These are phyloP conservation scores for Fomitopsis pinicola DNA, from an alignment of 1,284 basidiomycete species.

Conservation along the genomic window DNA sequence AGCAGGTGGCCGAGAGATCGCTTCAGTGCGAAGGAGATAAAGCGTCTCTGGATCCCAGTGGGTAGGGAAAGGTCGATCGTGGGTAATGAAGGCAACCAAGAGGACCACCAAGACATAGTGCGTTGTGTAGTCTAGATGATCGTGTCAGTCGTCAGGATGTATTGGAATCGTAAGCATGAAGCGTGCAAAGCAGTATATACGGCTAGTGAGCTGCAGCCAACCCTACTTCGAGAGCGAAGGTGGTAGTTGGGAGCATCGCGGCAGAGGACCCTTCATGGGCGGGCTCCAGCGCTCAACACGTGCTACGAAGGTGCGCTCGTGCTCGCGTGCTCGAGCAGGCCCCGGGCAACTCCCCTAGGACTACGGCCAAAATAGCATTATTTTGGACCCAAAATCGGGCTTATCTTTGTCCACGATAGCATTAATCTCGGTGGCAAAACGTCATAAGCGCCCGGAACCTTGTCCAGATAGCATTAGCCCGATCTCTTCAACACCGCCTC, in stretches of 20 bases:
- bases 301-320: not conserved
- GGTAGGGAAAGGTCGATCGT: conserved; percentile 72
- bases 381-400: too few species aligned
- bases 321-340: not conserved
- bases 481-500: too few species aligned
- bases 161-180: not conserved
- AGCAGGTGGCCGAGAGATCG: conserved; percentile 83
- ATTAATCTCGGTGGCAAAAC: too few species aligned
- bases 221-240: not conserved
- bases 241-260: not conserved
- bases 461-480: too few species aligned
- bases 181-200: not conserved
- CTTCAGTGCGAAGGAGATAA: conserved; percentile 87
- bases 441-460: too few species aligned
- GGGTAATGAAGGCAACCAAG: conserved; percentile 60
- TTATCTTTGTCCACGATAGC: too few species aligned
- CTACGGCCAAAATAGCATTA: too few species aligned
- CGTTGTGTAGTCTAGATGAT: not conserved
- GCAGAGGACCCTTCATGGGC: not conserved
- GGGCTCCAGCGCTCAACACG: not conserved
- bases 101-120: conserved; percentile 34
- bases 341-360: too few species aligned
- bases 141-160: not conserved
- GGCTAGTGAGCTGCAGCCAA: not conserved
- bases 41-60: conserved; percentile 80